Conservation (phyloP, 2,329 filamentous ascomycete species). For the Plenodomus biglobosus region DNA sequence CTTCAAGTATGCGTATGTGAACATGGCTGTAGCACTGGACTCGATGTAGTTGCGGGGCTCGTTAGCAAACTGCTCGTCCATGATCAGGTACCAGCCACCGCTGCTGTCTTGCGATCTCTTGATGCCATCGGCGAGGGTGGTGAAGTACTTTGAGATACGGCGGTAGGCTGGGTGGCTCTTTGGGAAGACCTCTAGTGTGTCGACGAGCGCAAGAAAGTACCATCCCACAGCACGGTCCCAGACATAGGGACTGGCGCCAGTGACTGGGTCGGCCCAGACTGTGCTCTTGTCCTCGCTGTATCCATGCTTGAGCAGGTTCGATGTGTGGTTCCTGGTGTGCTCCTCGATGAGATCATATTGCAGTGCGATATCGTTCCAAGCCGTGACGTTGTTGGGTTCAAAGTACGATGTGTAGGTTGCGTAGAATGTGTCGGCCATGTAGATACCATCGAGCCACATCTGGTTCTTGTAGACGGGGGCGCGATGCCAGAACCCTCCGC, state of each 20-base stretch:
- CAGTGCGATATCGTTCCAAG: conserved; percentile 48
- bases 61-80: conserved; percentile 52
- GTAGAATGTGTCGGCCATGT: conserved; percentile 46
- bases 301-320: conserved; percentile 39
- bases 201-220: conserved; percentile 48
- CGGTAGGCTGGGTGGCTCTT: conserved; percentile 41
- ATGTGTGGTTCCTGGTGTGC: conserved; percentile 38
- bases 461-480: conserved; percentile 53
- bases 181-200: conserved; percentile 54
- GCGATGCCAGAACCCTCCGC: conserved; percentile 60
- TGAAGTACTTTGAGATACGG: conserved; percentile 46
- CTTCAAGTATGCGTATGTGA: conserved; percentile 42
- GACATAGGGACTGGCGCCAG: conserved; percentile 41
- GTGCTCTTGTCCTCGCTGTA: conserved; percentile 40
- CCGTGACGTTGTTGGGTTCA: conserved; percentile 42
- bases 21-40: conserved; percentile 60
- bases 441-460: conserved; percentile 61
- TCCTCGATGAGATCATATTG: conserved; percentile 43
- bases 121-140: conserved; percentile 47
- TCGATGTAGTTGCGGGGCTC: conserved; percentile 61
- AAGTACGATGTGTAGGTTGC: conserved; percentile 45
- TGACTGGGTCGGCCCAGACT: conserved; percentile 41
- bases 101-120: conserved; percentile 47
- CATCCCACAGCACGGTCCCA: conserved; percentile 45
- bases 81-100: conserved; percentile 62